These are phyloP conservation scores for Aspergillus funiculosus DNA, from an alignment of 495 filamentous ascomycete species.

Conservation along the genomic window DNA sequence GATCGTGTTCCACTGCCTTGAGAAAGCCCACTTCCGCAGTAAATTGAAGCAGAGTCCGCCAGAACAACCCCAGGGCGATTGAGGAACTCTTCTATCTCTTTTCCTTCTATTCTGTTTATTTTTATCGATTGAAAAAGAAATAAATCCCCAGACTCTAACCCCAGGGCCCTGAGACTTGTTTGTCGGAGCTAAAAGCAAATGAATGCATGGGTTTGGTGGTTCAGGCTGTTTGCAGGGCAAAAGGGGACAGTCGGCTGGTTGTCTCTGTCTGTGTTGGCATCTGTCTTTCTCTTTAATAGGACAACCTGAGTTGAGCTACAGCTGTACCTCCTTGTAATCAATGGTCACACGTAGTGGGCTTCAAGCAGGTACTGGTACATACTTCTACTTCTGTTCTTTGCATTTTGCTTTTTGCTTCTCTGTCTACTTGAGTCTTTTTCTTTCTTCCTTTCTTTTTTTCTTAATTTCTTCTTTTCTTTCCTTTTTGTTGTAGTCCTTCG, in stretches of 20 bases:
- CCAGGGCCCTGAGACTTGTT: conserved; percentile 11
- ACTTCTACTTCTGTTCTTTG: not conserved
- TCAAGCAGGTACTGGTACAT: conserved; percentile 8
- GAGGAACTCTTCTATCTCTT: not conserved
- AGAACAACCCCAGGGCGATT: conserved; percentile 16
- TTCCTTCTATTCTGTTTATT: conserved; percentile 2
- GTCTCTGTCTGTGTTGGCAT: conserved; percentile 23
- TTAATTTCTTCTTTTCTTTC: conserved; percentile 1
- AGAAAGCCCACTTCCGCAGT: conserved; percentile 14
- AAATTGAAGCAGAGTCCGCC: conserved; percentile 14
- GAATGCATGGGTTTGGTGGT: conserved; percentile 10
- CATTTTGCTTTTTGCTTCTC: no score
- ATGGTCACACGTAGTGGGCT: conserved; percentile 15
- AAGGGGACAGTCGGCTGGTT: not conserved
- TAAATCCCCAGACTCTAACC: not conserved
- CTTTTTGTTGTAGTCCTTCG: not conserved
- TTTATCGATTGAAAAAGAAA: conserved; percentile 10
- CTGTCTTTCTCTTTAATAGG: no score
- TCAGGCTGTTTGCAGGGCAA: conserved; percentile 14
- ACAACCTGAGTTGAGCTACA: conserved; percentile 14
- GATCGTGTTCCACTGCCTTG: conserved; percentile 17
- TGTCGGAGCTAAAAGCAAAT: conserved; percentile 9
- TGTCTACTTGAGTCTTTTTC: no score
- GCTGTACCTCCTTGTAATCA: conserved; percentile 12
- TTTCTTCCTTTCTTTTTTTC: not conserved